Evolutionary conservation across 2,329 filamentous ascomycete genomes (phyloP).

Genomic region (Pseudogymnoascus sp.): DNA sequence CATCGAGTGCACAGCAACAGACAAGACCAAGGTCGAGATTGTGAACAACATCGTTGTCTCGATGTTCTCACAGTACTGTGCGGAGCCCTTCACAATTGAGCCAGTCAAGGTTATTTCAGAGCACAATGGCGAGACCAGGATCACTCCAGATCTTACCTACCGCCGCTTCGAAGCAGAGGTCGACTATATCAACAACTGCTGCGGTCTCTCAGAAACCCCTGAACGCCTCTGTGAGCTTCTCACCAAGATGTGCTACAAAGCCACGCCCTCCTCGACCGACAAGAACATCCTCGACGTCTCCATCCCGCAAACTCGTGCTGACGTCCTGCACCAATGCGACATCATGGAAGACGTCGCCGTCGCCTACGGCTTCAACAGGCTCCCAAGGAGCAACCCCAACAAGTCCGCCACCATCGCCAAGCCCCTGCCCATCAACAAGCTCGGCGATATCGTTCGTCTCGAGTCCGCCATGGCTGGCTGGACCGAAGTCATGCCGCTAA

Average conservation of each 20-base stretch:
- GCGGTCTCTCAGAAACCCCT: slow-evolving; percentile 69
- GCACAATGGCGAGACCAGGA: slow-evolving; percentile 77
- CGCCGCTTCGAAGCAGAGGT: slow-evolving; percentile 75
- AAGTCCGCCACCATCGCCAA: slow-evolving; percentile 81
- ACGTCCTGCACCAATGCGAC: slow-evolving; percentile 93
- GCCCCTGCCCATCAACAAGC: slow-evolving; percentile 87
- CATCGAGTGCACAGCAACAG: slow-evolving; percentile 93
- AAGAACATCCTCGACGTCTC: slow-evolving; percentile 70
- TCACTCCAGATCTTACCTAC: slow-evolving; percentile 74
- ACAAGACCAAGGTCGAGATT: slow-evolving; percentile 92
- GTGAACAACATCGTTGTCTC: slow-evolving; percentile 92
- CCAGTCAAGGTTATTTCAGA: slow-evolving; percentile 86
- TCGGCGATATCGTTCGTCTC: slow-evolving; percentile 79
- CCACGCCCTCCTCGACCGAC: slow-evolving; percentile 63
- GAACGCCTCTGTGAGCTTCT: slow-evolving; percentile 72
- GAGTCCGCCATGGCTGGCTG: slow-evolving; percentile 93
- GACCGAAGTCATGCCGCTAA: slow-evolving; percentile 92
- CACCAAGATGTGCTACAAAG: slow-evolving; percentile 82
- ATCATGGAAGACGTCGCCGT: slow-evolving; percentile 99
- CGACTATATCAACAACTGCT: slow-evolving; percentile 89
- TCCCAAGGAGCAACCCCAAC: slow-evolving; percentile 79
- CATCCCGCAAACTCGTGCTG: slow-evolving; percentile 82
- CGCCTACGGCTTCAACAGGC: slow-evolving; percentile 94
- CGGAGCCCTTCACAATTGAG: slow-evolving; percentile 85
- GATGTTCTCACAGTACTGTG: slow-evolving; percentile 93